Base-by-base conservation (phyloP, 192 early-diverging fungal genomes). In the Coemansia javaensis region DNA sequence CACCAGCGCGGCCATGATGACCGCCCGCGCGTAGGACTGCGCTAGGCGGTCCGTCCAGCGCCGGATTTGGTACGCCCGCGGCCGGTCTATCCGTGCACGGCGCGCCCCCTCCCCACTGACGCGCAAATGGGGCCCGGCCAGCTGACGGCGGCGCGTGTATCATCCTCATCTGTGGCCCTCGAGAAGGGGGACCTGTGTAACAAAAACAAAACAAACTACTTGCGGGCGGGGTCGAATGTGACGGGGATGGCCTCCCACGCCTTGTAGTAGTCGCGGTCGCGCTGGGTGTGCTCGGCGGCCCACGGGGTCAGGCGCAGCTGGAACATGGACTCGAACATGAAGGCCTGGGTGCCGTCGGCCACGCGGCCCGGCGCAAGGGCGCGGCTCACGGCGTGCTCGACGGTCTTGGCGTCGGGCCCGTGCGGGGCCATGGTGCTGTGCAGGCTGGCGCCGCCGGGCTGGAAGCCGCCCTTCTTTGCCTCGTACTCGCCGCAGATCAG, bases 281-380 rank as follows among this genome's bases (percentile, higher is more conserved):
- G 85, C 39, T 84, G 83, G 18, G 77, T 76, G 10, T 74, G 70
- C 21, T 85, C 71, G 16, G 89, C 57, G 1, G 88, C 94, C 94
- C 91, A 95, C 39, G 77, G 70, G 32, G 85, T 86, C 22, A 88
- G 61, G 30, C 85, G 82, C 18, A 97, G 66, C 75, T 89, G 85
- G 74, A 87, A 79, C 42, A 74, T 81, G 1, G 86, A 80, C 66
- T 97, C 94, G 61, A 97, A 97, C 94, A 97, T 97, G 57, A 97
- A 97, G 0, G 94, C 87, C 77, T 88, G 81, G 6, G 87, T 89
- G 41, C 79, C 79, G 18, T 87, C 85, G n/a, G 85, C 84, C 40
- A 93, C 81, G 40, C 89, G 85, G 35, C 82, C 77, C 7, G 94
- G 94, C 46, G 65, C 56, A 20, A 91, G 66, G 23, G 90, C 81